Evolutionary conservation across 2,329 filamentous ascomycete genomes (phyloP), one percentile per base, ranked within the genome.

Genomic region (Aureobasidium sp.): DNA sequence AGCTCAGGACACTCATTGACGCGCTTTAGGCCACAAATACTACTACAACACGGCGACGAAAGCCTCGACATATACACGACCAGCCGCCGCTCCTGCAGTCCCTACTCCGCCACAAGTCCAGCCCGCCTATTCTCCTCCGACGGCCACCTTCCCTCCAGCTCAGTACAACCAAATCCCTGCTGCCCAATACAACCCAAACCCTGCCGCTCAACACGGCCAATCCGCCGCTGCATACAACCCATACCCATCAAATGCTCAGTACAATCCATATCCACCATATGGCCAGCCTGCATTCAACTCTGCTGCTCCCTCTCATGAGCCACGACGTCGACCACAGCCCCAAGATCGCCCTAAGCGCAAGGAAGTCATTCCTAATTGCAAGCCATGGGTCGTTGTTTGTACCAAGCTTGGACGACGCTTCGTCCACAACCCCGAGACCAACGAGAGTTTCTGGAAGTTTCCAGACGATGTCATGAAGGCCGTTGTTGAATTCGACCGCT

Each of bases 391-490:
- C 0, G 78, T 99, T 3, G 90, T 99, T n/a, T 90, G 88, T 71
- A 99, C 94, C 0, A 97, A 91, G 71, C 85, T 93, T 65, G 90
- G 90, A 24, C 82, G 94, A 62, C 84, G 92, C 58, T 99, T 99
- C 70, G 91, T 92, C 2, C 90, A 96, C 77, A 96, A 99, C 67
- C 84, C 86, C 0, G 82, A 83, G 60, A 96, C 93, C 66, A 89
- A 93, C 40, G 82, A 91, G 67, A 97, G 92, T 74, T 91, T 91
- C 74, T 99, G 95, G 94, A 91, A 91, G 69, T 94, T 97, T 68
- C 94, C 94, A 0, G 85, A 90, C 61, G 87, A 94, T 72, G 81
- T 99, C 39, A 87, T 92, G 81, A 86, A 88, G 64, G 91, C 85
- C 0, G 83, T 87, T 1, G 72, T 83, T 4, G 83, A 85, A 15